Base-by-base conservation (phyloP, 2,329 filamentous ascomycete species). In the Fusarium lateritium region DNA sequence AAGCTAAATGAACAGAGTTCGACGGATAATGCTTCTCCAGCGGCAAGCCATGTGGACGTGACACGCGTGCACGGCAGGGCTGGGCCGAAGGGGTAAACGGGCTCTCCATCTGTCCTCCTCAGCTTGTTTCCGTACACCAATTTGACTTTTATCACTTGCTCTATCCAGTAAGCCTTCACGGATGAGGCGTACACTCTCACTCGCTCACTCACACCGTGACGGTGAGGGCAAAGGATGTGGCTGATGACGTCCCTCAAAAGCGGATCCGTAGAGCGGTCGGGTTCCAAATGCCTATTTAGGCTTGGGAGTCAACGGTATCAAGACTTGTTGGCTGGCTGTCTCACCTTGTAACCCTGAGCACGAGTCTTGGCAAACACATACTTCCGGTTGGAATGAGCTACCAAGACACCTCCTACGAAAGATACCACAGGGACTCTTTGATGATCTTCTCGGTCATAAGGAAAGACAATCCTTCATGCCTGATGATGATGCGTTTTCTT, bases 1-100 rank as follows among this genome's bases (percentile, higher is more conserved):
- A 28, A 43, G 38, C 60, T 59, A 65, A 19, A n/a, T 31, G 3
- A 36, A 52, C 62, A 56, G 24, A 66, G 31, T 66, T 62, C 39
- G 56, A 39, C 17, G 45, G 34, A 39, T 46, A 26, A 24, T 56
- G 44, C 38, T 62, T 56, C 45, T 47, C 57, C 56, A 62, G 51
- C 51, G 56, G 51, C 39, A 67, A 49, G 56, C 64, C 62, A 67
- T 67, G 51, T 67, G 62, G 64, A 45, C 38, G 26, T 53, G 51
- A 57, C 46, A 62, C 45, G 63, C 60, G 40, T 50, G 47, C 52
- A 50, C 45, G 40, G 45, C 62, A 65, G 43, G 54, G 61, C 47
- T 65, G 36, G 60, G 9, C 28, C 31, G 42, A 24, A 62, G 15
- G 38, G 22, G 55, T 24, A 63, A 54, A 55, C 36, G 36, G n/a